Evolutionary conservation across 768 basidiomycete genomes (phyloP).

Genomic region (Auriscalpium vulgare): DNA sequence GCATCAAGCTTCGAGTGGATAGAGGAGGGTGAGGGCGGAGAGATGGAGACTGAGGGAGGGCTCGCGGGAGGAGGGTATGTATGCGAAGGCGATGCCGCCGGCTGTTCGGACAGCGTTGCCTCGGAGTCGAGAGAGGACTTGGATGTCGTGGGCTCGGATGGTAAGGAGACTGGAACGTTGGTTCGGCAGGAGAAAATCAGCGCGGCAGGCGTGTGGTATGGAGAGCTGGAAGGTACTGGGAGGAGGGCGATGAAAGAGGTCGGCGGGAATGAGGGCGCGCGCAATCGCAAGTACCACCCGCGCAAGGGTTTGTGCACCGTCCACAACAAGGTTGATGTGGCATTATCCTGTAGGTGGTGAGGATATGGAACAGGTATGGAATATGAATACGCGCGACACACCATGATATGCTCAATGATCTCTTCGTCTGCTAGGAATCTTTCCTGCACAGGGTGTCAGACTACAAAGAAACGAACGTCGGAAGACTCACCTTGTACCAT

Average conservation of each 20-base stretch:
- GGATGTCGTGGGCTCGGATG: constrained; percentile 1
- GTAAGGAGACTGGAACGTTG: constrained; percentile 7
- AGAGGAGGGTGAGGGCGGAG: constrained; percentile 22
- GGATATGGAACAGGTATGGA: not conserved
- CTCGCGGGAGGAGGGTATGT: constrained; percentile 30
- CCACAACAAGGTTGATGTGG: constrained; percentile 62
- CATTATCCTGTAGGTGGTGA: constrained; percentile 44
- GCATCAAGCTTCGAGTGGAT: constrained; percentile 24
- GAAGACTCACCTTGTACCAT: constrained; percentile 61
- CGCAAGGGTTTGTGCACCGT: constrained; percentile 70
- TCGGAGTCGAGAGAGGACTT: constrained; percentile 22
- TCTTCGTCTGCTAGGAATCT: constrained; percentile 65
- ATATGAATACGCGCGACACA: constrained; percentile 28
- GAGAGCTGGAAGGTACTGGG: constrained; percentile 24
- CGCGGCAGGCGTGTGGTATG: constrained; percentile 24
- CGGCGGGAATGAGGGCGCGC: constrained; percentile 63
- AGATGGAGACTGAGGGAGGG: constrained; percentile 18
- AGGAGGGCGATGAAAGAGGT: constrained; percentile 28
- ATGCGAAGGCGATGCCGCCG: constrained; percentile 19
- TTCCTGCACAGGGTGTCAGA: constrained; percentile 40
- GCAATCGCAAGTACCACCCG: constrained; percentile 80
- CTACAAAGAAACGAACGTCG: not conserved
- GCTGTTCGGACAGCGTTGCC: constrained; percentile 19
- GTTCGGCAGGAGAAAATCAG: constrained; percentile 30
- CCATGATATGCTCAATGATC: constrained; percentile 67